Conservation (phyloP, 192 early-diverging fungal genomes). For the Chytriomyces sp. region DNA sequence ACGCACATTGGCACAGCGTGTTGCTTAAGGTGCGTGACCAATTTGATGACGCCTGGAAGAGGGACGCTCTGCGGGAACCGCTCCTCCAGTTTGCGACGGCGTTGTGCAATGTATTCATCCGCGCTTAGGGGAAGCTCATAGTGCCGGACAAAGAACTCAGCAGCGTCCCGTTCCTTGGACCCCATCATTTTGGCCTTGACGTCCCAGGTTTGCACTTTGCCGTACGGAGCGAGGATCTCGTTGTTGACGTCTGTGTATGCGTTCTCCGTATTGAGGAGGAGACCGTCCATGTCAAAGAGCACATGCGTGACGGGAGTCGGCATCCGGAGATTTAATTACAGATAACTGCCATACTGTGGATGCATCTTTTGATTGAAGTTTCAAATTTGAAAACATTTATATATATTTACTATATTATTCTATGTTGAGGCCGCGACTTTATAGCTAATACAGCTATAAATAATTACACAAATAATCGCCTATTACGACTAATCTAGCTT, state of each 20-base stretch:
- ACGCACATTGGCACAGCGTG: conserved; percentile 75
- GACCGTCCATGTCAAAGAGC: conserved; percentile 50
- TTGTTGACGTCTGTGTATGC: conserved; percentile 86
- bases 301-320: conserved; percentile 22
- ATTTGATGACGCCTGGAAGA: conserved; percentile 53
- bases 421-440: too few relatives aligned
- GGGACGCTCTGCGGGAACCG: conserved; percentile 65
- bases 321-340: too few relatives aligned
- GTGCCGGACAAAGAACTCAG: conserved; percentile 67
- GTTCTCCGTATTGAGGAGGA: conserved; percentile 66
- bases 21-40: conserved; percentile 73
- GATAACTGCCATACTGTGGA: too few relatives aligned
- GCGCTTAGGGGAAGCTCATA: conserved; percentile 73
- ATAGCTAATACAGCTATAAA: too few relatives aligned
- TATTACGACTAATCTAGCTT: too few relatives aligned
- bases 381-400: too few relatives aligned
- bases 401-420: too few relatives aligned
- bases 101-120: conserved; percentile 76
- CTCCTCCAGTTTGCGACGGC: conserved; percentile 44
- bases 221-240: conserved; percentile 74
- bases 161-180: conserved; percentile 16
- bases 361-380: too few relatives aligned
- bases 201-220: conserved; percentile 45
- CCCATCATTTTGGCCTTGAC: conserved; percentile 35
- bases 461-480: too few relatives aligned